These are phyloP conservation scores for Cylindrotheca closterium DNA, from an alignment of 108 stramenopile species.

Conservation along the genomic window DNA sequence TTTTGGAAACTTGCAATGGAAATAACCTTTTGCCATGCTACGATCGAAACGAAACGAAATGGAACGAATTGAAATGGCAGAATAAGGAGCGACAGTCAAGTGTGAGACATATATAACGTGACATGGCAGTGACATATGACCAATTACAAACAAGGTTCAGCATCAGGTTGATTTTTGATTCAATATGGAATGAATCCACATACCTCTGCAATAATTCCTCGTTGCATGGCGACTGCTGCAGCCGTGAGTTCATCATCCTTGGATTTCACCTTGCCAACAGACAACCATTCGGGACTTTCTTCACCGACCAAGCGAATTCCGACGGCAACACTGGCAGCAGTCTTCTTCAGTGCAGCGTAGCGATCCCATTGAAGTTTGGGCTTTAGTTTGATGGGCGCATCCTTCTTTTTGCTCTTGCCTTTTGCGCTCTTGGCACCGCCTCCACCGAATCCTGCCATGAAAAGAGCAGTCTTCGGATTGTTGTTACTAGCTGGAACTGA, in stretches of 20 bases:
- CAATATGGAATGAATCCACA: no score
- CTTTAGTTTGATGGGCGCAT: slow-evolving; percentile 25
- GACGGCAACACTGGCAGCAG: slow-evolving; percentile 44
- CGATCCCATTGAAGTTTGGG: slow-evolving; percentile 72
- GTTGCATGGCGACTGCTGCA: slow-evolving; percentile 62
- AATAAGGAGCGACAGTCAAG: background rate
- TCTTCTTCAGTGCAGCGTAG: slow-evolving; percentile 49
- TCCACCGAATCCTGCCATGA: background rate
- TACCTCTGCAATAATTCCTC: slow-evolving; percentile 77
- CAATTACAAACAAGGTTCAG: background rate
- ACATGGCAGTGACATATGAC: background rate
- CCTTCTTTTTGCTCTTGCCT: slow-evolving; percentile 12
- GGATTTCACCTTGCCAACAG: slow-evolving; percentile 63
- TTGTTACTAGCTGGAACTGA: background rate
- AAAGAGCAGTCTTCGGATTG: background rate
- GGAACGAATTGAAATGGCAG: background rate
- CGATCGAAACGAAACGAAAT: no score
- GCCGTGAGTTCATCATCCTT: slow-evolving; percentile 48
- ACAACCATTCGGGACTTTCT: slow-evolving; percentile 50
- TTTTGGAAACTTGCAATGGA: slow-evolving; percentile 62
- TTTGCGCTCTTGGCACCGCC: slow-evolving; percentile 1
- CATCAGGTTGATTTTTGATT: background rate
- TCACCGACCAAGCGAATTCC: slow-evolving; percentile 46
- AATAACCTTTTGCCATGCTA: slow-evolving; percentile 69
- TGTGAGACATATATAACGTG: background rate